Base-by-base conservation (phyloP, 768 basidiomycete species). In the Termitomyces sp. region DNA sequence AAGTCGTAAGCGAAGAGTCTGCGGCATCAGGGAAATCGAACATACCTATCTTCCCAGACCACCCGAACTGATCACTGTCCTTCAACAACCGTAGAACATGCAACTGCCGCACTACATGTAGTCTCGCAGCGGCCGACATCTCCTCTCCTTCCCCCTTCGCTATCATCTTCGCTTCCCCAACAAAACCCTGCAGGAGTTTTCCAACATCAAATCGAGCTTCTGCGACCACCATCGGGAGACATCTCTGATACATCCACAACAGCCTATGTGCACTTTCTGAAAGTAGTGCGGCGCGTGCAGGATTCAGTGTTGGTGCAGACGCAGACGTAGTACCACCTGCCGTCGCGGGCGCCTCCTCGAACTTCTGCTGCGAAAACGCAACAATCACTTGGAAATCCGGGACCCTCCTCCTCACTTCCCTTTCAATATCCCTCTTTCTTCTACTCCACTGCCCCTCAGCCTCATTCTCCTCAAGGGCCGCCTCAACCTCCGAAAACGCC, bases 341-440 rank as follows among this genome's bases (percentile, higher is more conserved):
- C 4, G 39, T 42, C 14, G 40, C 63, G 22, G 55, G 40, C 32
- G 34, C 12, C 32, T 63, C 45, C 53, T 45, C 53, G 62, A 73
- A 62, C 70, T 72, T 76, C 48, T 78, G 85, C 62, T 93, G 89
- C 6, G 88, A 87, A 66, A 95, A 90, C 0, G 86, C 91, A 10
- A 97, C 81, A 55, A 97, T 74, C 51, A 95, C 91, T 64, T 88
- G 85, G 58, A 95, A 88, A 50, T 95, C 95, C 0, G 96, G 95
- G 1, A 95, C 81, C 5, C 93, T 79, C 57, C 79, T 80, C 30
- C 91, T 79, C 33, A 84, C 79, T 70, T 95, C 92, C 63, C 80
- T 77, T 68, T 91, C 87, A n/a, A 94, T 66, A 61, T 95, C 92
- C 34, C 73, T 71, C 45, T 79, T 72, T 36, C 89, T 72, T 58